Conservation (phyloP, 176 grass and related monocot genomes). For the Chloris gayana region DNA sequence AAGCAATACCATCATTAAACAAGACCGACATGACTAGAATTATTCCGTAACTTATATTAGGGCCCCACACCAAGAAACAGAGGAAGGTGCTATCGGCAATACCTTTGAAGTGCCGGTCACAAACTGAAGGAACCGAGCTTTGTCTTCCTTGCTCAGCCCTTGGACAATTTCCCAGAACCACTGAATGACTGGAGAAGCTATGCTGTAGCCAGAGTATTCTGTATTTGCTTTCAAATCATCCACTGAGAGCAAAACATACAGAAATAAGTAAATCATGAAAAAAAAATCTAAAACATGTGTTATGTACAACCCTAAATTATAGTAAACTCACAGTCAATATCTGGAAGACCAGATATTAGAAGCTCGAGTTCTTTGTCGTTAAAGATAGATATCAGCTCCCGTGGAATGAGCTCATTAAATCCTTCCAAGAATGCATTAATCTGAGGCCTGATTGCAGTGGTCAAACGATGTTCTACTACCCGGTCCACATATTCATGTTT, state of each 20-base stretch:
- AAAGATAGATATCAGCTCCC: constrained; percentile 91
- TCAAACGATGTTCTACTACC: constrained; percentile 86
- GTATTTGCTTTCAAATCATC: constrained; percentile 96
- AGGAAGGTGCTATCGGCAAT: constrained; percentile 11
- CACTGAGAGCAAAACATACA: constrained; percentile 59
- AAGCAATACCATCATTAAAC: constrained; percentile 19
- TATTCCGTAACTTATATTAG: neutral
- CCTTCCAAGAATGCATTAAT: constrained; percentile 96
- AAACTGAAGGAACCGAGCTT: constrained; percentile 97
- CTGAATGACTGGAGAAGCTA: constrained; percentile 91
- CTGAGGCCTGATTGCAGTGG: constrained; percentile 94
- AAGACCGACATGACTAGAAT: neutral
- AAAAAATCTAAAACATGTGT: neutral
- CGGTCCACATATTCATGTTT: constrained; percentile 96
- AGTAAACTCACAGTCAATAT: constrained; percentile 91
- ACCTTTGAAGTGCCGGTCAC: constrained; percentile 99
- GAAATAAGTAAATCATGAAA: constrained; percentile 21
- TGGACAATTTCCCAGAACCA: constrained; percentile 99
- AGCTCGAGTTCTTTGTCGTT: constrained; percentile 99
- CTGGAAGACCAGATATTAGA: constrained; percentile 94
- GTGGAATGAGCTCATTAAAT: constrained; percentile 84
- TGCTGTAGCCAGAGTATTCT: constrained; percentile 97
- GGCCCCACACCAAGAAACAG: neutral
- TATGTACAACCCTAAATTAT: constrained; percentile 10
- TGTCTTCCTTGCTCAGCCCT: constrained; percentile 95